Conservation (phyloP, 2,329 filamentous ascomycete genomes). For the Rosellinia necatrix region DNA sequence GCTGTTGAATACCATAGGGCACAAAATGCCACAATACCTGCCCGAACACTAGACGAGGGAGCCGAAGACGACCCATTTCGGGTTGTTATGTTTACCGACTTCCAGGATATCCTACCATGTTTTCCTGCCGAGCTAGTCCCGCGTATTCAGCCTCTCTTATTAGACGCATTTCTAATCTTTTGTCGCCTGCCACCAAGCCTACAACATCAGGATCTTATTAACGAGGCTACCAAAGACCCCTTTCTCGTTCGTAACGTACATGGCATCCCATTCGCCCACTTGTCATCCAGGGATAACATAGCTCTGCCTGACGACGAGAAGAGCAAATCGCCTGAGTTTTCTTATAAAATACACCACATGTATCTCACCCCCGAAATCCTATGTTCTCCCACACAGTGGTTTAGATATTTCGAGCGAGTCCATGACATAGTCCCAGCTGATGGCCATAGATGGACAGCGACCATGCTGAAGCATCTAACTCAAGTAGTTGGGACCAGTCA, state of each 20-base stretch:
- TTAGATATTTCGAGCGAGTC: conserved; percentile 43
- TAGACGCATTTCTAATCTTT: conserved; percentile 75
- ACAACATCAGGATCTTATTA: conserved; percentile 32
- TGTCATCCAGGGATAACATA: conserved; percentile 3
- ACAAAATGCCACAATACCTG: conserved; percentile 61
- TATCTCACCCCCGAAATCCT: conserved; percentile 50
- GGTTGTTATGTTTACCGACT: conserved; percentile 78
- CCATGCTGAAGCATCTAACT: conserved; percentile 62
- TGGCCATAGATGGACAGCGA: conserved; percentile 53
- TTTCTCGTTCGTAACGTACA: conserved; percentile 51
- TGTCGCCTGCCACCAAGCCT: conserved; percentile 63
- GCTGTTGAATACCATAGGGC: conserved; percentile 57
- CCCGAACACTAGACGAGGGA: conserved; percentile 74
- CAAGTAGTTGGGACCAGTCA: conserved; percentile 49
- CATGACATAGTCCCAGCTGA: conserved; percentile 39
- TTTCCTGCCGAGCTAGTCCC: conserved; percentile 48
- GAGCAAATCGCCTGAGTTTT: conserved; percentile 32
- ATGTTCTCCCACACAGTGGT: conserved; percentile 54
- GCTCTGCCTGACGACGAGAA: conserved; percentile 20
- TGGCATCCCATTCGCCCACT: conserved; percentile 29
- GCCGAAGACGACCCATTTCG: conserved; percentile 82
- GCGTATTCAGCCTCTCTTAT: conserved; percentile 50
- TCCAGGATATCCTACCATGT: conserved; percentile 64
- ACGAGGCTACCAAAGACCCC: conserved; percentile 54
- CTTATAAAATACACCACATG: conserved; percentile 33